Base-by-base conservation (phyloP, 75 land plant genomes). In the Azolla pinnata region DNA sequence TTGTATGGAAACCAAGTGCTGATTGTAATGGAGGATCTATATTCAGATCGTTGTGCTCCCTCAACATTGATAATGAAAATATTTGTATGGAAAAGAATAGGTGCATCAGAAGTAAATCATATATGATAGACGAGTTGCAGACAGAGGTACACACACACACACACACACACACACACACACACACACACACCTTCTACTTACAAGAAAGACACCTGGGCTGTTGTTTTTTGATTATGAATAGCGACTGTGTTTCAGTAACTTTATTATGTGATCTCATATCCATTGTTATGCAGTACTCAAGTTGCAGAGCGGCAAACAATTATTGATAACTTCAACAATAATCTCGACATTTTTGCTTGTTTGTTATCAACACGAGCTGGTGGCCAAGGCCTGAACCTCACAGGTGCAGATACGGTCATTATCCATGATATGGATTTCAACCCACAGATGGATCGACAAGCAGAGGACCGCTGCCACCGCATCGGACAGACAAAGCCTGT, bases 391-490 rank as follows among this genome's bases (percentile, higher is more conserved):
- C 66, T 95, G 42, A 95, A 95, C 59, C 69, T 95, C 56, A 82
- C 69, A 35, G 99, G 99, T 35, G 99, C 99, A 53, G 99, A 95
- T 61, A 95, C 99, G 21, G 99, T 95, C 9, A 80, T 89, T 29
- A 95, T 95, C 8, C 99, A 95, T 70, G 99, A 95, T 63, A 82
- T 95, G 84, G 99, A 95, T 78, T 95, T 95, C 69, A 95, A 95
- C 54, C 99, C 99, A n/a, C 99, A 95, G 56, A 86, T 95, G 81
- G 99, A 95, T 49, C 77, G 99, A 2, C 99, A 95, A 50, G 99
- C 99, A 45, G 99, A 95, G 67, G 99, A 95, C 64, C 86, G 99
- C 31, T 95, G 99, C 65, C 99, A 95, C 59, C 83, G 99, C 0
- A 95, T 95, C 48, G 99, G 99, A 12, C 99, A 95, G 71, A 67